Evolutionary conservation across 768 basidiomycete genomes (phyloP).

Genomic region (Asterophora parasitica): DNA sequence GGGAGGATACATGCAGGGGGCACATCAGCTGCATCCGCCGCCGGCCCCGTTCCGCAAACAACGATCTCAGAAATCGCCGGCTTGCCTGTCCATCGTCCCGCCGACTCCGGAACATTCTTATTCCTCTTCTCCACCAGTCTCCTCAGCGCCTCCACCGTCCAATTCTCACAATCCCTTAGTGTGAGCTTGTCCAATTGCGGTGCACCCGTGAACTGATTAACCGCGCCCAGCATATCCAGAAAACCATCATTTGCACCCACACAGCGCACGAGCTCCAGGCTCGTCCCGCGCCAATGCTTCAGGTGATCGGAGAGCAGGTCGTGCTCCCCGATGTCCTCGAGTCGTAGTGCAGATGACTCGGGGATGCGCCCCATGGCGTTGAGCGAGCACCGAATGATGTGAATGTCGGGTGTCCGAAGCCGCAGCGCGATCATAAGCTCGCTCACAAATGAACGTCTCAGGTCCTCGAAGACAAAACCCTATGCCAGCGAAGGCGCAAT

Average conservation of each 20-base stretch:
- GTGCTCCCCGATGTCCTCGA: not conserved
- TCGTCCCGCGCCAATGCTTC: not conserved
- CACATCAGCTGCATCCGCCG: no score
- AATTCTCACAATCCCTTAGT: not conserved
- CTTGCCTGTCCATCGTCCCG: not conserved
- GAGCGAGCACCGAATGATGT: not conserved
- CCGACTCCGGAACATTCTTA: not conserved
- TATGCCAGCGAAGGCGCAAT: not conserved
- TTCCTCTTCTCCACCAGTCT: not conserved
- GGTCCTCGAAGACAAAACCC: not conserved
- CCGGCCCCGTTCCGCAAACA: no score
- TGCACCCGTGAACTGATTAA: not conserved
- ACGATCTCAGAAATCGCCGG: no score
- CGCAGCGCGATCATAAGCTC: not conserved
- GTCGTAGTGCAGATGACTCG: not conserved
- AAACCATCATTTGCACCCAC: not conserved
- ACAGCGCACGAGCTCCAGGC: not conserved
- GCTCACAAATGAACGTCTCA: not conserved
- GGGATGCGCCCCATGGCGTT: constrained; percentile 1
- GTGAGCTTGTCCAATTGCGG: constrained; percentile 1
- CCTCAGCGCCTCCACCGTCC: not conserved
- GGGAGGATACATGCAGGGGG: no score
- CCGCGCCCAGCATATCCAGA: constrained; percentile 1
- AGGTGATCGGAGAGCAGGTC: not conserved
- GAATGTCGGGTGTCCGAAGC: not conserved